Conservation (phyloP, 148 eudicot genomes). For the Rhododendron ferrugineum region DNA sequence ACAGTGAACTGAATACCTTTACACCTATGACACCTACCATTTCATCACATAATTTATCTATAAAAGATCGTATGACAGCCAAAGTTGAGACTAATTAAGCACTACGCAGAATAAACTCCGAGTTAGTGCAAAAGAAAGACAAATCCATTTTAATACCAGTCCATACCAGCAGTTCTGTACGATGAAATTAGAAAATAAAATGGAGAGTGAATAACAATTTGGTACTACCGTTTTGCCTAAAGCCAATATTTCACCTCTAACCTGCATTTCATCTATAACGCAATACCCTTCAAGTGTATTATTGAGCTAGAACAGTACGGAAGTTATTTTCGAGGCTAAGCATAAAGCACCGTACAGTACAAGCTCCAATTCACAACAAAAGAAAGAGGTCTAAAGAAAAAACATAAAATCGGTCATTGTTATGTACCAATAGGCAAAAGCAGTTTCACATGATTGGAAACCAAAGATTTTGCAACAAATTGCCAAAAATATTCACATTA, state of each 20-base stretch:
- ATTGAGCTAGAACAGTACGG: background rate
- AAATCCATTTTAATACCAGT: background rate
- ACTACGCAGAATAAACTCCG: background rate
- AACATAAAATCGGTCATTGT: background rate
- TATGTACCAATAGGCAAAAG: background rate
- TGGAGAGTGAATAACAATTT: background rate
- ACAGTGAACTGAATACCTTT: too few species aligned
- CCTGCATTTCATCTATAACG: background rate
- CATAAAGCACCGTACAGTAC: background rate
- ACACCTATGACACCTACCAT: too few species aligned
- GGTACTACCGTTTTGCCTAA: background rate
- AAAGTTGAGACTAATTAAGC: background rate
- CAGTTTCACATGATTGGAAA: background rate
- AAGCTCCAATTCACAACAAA: background rate
- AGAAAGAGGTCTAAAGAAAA: background rate
- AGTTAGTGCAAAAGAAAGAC: background rate
- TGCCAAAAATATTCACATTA: background rate
- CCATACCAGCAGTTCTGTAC: background rate
- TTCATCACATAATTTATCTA: background rate
- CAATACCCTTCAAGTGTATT: background rate
- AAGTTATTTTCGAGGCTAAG: background rate
- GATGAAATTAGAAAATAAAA: background rate
- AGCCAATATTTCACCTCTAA: background rate
- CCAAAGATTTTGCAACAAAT: background rate
- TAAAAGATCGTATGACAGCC: background rate